These are phyloP conservation scores for Trichosporon asahii DNA, from an alignment of 1,284 basidiomycete species.

Conservation along the genomic window DNA sequence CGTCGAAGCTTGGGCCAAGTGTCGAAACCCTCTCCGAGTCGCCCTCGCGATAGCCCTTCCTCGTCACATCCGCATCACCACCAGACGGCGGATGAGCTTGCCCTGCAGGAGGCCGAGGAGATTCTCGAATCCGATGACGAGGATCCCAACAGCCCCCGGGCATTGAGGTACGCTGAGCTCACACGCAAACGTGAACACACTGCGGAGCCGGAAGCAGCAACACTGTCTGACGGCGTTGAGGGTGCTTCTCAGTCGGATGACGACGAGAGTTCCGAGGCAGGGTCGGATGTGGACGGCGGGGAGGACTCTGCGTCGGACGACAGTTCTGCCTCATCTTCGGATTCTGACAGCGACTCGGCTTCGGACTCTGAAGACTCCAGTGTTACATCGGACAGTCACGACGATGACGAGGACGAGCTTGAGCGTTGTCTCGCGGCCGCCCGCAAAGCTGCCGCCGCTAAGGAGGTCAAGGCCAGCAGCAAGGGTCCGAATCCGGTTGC, in stretches of 20 bases:
- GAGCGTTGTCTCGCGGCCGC: conserved; percentile 61
- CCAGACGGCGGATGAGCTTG: conserved; percentile 36
- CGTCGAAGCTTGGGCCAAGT: conserved; percentile 6
- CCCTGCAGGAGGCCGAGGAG: conserved; percentile 33
- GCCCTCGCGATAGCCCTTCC: conserved; percentile 15
- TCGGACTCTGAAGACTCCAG: conserved; percentile 6
- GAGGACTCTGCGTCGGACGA: conserved; percentile 9
- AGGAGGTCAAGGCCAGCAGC: neutral
- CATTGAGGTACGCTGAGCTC: conserved; percentile 17
- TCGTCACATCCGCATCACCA: conserved; percentile 31
- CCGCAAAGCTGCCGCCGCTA: conserved; percentile 8
- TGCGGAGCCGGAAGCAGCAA: neutral
- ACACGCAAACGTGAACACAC: conserved; percentile 13
- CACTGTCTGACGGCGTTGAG: neutral
- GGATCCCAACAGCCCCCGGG: conserved; percentile 14
- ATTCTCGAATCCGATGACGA: conserved; percentile 23
- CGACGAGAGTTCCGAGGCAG: conserved; percentile 16
- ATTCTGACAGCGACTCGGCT: conserved; percentile 4
- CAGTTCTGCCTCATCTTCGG: neutral
- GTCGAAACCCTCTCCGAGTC: neutral
- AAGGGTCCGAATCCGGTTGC: neutral
- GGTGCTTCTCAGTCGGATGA: neutral
- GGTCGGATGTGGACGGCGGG: neutral
- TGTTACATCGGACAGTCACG: conserved; percentile 11
- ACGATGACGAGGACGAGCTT: conserved; percentile 57